Conservation (phyloP, 1,284 basidiomycete genomes). For the Rhodotorula sp. region DNA sequence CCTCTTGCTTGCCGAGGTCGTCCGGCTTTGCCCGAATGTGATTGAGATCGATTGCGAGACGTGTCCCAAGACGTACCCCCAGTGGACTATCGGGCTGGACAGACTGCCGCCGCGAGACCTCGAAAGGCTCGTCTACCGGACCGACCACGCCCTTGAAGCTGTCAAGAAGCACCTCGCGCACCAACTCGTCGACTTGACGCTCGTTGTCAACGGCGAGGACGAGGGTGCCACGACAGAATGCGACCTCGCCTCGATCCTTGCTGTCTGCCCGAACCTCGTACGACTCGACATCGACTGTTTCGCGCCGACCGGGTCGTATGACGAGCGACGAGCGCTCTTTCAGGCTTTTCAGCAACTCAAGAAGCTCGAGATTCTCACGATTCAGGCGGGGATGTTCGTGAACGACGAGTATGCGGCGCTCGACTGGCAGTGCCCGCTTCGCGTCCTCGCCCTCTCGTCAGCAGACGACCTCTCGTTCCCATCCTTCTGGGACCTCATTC, state of each 20-base stretch:
- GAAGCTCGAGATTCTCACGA: constrained; percentile 17
- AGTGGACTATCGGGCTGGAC: background rate
- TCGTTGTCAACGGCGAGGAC: constrained; percentile 13
- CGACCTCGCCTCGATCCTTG: constrained; percentile 16
- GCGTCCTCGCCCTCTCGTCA: constrained; percentile 20
- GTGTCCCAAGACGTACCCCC: constrained; percentile 6
- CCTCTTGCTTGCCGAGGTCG: constrained; percentile 17
- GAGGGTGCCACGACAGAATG: constrained; percentile 16
- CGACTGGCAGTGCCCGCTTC: constrained; percentile 15
- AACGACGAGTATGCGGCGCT: constrained; percentile 21
- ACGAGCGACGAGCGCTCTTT: constrained; percentile 1
- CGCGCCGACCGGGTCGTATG: background rate
- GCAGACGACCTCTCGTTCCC: constrained; percentile 32
- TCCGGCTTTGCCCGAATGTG: constrained; percentile 11
- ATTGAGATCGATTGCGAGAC: constrained; percentile 16
- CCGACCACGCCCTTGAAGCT: constrained; percentile 17
- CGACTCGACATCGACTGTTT: constrained; percentile 21
- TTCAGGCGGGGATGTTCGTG: constrained; percentile 11
- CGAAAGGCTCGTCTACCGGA: constrained; percentile 1
- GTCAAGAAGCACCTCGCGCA: constrained; percentile 3
- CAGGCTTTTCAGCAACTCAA: constrained; percentile 1
- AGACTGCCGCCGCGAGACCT: background rate
- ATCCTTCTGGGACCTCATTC: constrained; percentile 18
- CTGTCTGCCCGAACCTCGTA: constrained; percentile 15
- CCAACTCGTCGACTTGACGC: constrained; percentile 7